phyloP scores from a whole-genome alignment of 2,329 filamentous ascomycete genomes.

The Aspergillus alliaceus region DNA sequence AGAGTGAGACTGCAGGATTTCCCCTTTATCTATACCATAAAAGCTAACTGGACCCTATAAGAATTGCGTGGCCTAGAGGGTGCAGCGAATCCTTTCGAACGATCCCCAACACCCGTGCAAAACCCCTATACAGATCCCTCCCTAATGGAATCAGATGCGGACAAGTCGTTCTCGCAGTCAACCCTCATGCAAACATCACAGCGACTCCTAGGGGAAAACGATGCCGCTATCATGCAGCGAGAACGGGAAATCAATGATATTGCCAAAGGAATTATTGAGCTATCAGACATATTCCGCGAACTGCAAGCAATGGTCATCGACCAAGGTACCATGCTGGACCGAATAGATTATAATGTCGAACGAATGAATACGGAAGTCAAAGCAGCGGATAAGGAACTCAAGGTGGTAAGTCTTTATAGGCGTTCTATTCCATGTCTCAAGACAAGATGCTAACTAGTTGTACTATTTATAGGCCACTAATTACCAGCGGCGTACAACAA shows the following conservation, averaged over 20 bases:
- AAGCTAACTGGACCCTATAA: slow-evolving; percentile 35
- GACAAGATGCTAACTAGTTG: not conserved
- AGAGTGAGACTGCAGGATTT: slow-evolving; percentile 60
- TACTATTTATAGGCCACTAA: slow-evolving; percentile 60
- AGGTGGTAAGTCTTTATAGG: slow-evolving; percentile 55
- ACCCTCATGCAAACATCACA: slow-evolving; percentile 78
- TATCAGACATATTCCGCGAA: slow-evolving; percentile 95
- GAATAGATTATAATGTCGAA: slow-evolving; percentile 98
- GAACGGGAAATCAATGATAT: slow-evolving; percentile 98
- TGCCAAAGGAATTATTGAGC: slow-evolving; percentile 94
- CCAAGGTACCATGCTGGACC: slow-evolving; percentile 85
- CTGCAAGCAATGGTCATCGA: slow-evolving; percentile 94
- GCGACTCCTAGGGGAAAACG: slow-evolving; percentile 61
- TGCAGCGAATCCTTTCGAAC: slow-evolving; percentile 53
- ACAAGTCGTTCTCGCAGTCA: slow-evolving; percentile 86
- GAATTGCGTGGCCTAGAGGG: slow-evolving; percentile 74
- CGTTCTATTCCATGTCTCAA: not conserved
- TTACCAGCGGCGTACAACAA: slow-evolving; percentile 85
- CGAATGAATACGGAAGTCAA: slow-evolving; percentile 92
- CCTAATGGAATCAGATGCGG: slow-evolving; percentile 87
- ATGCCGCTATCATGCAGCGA: slow-evolving; percentile 82
- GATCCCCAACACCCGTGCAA: slow-evolving; percentile 51
- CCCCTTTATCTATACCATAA: not conserved
- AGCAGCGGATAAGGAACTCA: slow-evolving; percentile 87
- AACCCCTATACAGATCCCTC: slow-evolving; percentile 81